Evolutionary conservation across 2,329 filamentous ascomycete genomes (phyloP).

Genomic region (Rasamsonia emersonii): DNA sequence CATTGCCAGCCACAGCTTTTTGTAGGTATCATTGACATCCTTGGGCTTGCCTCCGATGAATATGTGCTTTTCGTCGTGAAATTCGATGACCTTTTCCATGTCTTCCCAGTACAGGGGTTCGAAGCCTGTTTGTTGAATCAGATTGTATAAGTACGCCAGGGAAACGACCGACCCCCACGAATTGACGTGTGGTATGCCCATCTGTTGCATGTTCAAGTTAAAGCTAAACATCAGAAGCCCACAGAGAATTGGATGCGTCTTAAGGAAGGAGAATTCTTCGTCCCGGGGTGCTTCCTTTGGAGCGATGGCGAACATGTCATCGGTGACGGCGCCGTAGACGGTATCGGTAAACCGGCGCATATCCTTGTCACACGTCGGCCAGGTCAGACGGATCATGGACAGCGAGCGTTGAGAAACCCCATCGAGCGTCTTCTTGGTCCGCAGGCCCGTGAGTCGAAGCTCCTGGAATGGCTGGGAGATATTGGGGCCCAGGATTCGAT

Average conservation of each 20-base stretch:
- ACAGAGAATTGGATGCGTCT: constrained; percentile 18
- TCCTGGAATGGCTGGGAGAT: constrained; percentile 13
- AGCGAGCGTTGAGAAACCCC: constrained; percentile 18
- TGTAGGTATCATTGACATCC: constrained; percentile 17
- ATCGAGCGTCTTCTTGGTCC: constrained; percentile 17
- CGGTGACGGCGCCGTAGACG: too few relatives aligned
- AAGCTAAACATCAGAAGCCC: constrained; percentile 17
- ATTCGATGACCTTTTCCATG: constrained; percentile 22
- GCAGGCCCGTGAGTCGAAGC: constrained; percentile 18
- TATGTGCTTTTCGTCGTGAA: constrained; percentile 22
- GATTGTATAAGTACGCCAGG: constrained; percentile 22
- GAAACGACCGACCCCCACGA: constrained; percentile 22
- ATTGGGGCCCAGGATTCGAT: constrained; percentile 23
- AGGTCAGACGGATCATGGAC: constrained; percentile 15
- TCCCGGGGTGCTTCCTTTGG: constrained; percentile 9
- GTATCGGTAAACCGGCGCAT: too few relatives aligned
- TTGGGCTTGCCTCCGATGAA: constrained; percentile 21
- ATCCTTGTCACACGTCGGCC: too few relatives aligned
- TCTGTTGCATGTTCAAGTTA: constrained; percentile 18
- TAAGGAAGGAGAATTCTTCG: constrained; percentile 17
- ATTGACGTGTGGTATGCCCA: constrained; percentile 17
- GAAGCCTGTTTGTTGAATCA: constrained; percentile 12
- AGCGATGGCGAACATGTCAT: constrained; percentile 8
- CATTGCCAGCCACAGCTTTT: constrained; percentile 19
- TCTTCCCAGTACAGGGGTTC: constrained; percentile 19